Evolutionary conservation across 257 asterid genomes (phyloP), one percentile per base, ranked within the genome.

Genomic region (Solanum medicagineum): DNA sequence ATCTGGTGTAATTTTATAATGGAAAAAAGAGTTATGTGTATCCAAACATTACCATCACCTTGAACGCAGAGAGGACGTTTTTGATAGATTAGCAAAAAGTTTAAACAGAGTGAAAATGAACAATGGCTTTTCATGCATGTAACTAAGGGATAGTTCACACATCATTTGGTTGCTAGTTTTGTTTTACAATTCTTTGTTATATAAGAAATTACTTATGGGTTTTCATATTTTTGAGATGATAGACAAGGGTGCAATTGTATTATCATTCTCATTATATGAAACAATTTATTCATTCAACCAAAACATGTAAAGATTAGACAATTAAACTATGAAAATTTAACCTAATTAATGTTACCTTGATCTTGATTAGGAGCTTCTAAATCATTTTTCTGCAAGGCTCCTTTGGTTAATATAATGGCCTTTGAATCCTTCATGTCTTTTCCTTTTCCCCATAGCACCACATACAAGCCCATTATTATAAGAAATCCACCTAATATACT

Each of bases 361-460:
- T 53, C 5, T 57, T 32, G 75, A 16, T 84, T 32, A 24, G 81
- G 62, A 84, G 68, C 63, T 42, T 83, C 85, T 83, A 55, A 83
- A 26, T 83, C 66, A 53, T 44, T 84, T 69, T 84, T 69, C 20
- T 73, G 86, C 12, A 36, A 51, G 11, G 80, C 56, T 53, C 60
- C 70, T 40, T 69, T 55, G 20, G 83, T 16, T 19, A 51, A 22
- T 13, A 59, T 8, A 55, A 51, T 51, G 8, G 45, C 45, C 26
- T 24, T 81, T 16, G 85, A 60, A 3, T 60, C 74, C 84, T 87
- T 91, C 80, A 87, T 17, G 68, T 91, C 93, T 77, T 71, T 87
- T 40, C 89, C 90, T 81, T 88, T 91, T 20, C 94, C 94, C 93
- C 93, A 90, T 68, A 93, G 75, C 13, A 93, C 93, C 20, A 81